Evolutionary conservation across 257 asterid genomes (phyloP).

Genomic region (Orobanche coerulescens): DNA sequence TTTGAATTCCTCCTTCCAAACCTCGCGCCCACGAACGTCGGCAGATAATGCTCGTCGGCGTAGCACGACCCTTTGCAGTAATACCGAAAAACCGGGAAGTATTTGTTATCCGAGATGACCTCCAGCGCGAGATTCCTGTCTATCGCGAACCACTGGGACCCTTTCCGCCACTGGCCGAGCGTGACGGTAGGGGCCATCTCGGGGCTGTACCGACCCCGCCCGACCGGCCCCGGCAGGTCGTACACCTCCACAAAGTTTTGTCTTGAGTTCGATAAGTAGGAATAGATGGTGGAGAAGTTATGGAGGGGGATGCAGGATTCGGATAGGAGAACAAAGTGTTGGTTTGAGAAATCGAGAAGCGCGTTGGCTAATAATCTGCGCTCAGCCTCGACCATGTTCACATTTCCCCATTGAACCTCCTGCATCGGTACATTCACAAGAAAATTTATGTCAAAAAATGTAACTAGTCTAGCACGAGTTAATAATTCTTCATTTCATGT

Average conservation of each 20-base stretch:
- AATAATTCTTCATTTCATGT: too few species aligned
- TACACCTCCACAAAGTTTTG: conserved; percentile 46
- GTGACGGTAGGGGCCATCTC: conserved; percentile 49
- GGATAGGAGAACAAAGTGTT: conserved; percentile 68
- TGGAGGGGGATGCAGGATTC: conserved; percentile 79
- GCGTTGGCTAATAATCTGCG: conserved; percentile 77
- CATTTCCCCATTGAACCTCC: conserved; percentile 74
- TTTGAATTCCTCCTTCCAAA: conserved; percentile 39
- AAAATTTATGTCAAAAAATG: not conserved
- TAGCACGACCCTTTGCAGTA: conserved; percentile 54
- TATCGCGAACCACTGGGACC: conserved; percentile 86
- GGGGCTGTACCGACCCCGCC: conserved; percentile 54
- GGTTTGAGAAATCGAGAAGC: conserved; percentile 74
- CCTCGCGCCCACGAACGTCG: conserved; percentile 50
- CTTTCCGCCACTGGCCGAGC: conserved; percentile 65
- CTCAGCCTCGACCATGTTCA: conserved; percentile 88
- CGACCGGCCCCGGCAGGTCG: conserved; percentile 51
- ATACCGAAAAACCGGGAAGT: conserved; percentile 39
- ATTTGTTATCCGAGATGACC: conserved; percentile 41
- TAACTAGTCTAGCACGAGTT: too few species aligned
- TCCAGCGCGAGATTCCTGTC: conserved; percentile 59
- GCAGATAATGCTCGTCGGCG: conserved; percentile 80
- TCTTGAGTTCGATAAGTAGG: conserved; percentile 52
- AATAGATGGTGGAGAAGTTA: conserved; percentile 72
- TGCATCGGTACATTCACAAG: conserved; percentile 26